These are phyloP conservation scores for Piedraia hortae DNA, from an alignment of 2,329 filamentous ascomycete species.

Conservation along the genomic window DNA sequence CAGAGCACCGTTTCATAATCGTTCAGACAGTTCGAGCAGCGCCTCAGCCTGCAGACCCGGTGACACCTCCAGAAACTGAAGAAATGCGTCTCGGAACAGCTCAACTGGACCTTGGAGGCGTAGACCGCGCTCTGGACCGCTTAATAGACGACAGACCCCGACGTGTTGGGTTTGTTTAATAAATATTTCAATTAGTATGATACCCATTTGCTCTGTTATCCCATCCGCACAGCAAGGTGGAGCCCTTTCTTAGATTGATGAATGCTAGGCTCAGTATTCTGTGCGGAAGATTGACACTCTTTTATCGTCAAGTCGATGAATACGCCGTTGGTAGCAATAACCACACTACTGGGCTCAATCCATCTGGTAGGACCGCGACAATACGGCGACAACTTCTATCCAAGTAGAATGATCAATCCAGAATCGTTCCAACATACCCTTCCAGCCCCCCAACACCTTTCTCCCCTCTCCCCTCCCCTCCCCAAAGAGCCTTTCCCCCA, in stretches of 20 bases:
- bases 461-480: conserved; percentile 25
- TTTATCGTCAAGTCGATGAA: too few species aligned
- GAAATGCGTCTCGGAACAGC: conserved; percentile 5
- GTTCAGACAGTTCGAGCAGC: conserved; percentile 12
- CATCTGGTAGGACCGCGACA: too few species aligned
- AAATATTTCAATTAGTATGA: conserved; percentile 2
- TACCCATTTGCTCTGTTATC: too few species aligned
- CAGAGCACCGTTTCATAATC: conserved; percentile 19
- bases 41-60: conserved; percentile 6
- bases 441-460: conserved; percentile 32
- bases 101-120: conserved; percentile 22
- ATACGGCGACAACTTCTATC: too few species aligned
- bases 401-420: too few species aligned
- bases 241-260: too few species aligned
- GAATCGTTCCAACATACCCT: conserved; percentile 42
- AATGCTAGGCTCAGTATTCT: too few species aligned
- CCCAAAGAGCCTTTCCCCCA: conserved; percentile 29
- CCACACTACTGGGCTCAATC: too few species aligned
- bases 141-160: conserved; percentile 10
- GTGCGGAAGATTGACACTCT: too few species aligned
- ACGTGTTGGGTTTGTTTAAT: conserved; percentile 12
- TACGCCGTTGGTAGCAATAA: too few species aligned
- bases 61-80: conserved; percentile 11
- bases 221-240: too few species aligned
- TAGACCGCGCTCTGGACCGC: conserved; percentile 19